Evolutionary conservation across 164 flowering plant species (phyloP).

Genomic region (Tinospora cordifolia): DNA sequence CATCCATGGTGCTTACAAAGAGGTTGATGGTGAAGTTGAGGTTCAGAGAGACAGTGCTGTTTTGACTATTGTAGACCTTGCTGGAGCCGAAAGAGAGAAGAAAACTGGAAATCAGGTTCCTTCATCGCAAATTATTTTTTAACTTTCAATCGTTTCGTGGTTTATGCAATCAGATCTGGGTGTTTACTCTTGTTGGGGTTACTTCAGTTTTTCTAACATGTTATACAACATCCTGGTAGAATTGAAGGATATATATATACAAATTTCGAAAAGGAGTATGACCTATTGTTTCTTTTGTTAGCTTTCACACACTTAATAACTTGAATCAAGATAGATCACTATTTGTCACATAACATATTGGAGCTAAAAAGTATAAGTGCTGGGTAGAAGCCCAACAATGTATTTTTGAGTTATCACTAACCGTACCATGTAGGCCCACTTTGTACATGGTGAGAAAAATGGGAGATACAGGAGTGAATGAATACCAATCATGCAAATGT

Average conservation of each 20-base stretch:
- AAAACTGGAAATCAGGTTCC: constrained; percentile 88
- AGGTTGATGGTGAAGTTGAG: constrained; percentile 20
- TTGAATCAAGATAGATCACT: background rate
- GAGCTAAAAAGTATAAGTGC: too few species aligned
- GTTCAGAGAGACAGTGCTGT: constrained; percentile 28
- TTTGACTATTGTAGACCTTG: constrained; percentile 77
- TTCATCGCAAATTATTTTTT: background rate
- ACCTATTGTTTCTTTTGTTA: background rate
- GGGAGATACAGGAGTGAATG: too few species aligned
- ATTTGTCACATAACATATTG: too few species aligned
- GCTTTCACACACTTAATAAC: background rate
- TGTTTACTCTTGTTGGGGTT: background rate
- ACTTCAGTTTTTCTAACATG: background rate
- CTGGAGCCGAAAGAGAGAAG: constrained; percentile 88
- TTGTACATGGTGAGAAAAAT: too few species aligned
- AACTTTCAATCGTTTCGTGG: background rate
- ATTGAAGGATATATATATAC: background rate
- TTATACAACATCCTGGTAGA: background rate
- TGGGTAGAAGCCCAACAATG: too few species aligned
- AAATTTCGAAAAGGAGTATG: background rate
- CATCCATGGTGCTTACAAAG: constrained; percentile 30
- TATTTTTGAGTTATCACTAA: too few species aligned
- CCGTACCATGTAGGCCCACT: too few species aligned
- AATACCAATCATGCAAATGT: too few species aligned
- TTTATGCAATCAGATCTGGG: background rate